phyloP scores from a whole-genome alignment of 352 stramenopile genomes.

The Phytophthora citricola region DNA sequence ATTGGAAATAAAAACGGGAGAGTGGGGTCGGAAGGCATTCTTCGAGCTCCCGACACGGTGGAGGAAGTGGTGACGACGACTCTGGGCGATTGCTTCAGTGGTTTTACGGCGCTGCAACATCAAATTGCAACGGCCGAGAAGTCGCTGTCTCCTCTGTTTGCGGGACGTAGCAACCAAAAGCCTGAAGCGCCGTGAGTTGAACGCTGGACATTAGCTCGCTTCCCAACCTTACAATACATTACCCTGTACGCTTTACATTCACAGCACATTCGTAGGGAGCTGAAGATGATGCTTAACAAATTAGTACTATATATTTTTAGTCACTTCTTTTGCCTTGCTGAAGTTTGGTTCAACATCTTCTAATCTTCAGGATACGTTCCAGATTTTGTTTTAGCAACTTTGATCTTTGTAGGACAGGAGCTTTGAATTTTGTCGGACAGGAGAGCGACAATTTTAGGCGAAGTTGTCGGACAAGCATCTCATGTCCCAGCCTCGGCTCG shows the following conservation, averaged over 20 bases:
- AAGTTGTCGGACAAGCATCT: background rate
- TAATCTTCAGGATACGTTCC: background rate
- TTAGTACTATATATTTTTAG: background rate
- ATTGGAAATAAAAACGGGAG: slow-evolving; percentile 1
- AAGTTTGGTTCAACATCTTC: slow-evolving; percentile 8
- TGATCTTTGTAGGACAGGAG: too few species aligned
- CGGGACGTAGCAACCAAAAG: slow-evolving; percentile 15
- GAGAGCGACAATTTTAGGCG: too few species aligned
- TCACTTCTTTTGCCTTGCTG: background rate
- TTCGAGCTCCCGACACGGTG: slow-evolving; percentile 33
- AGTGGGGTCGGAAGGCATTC: slow-evolving; percentile 22
- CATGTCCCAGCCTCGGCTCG: background rate
- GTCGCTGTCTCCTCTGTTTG: slow-evolving; percentile 27
- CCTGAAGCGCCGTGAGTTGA: background rate
- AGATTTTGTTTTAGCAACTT: background rate
- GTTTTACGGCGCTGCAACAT: slow-evolving; percentile 33
- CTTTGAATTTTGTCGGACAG: background rate
- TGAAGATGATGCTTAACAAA: background rate
- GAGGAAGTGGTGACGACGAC: slow-evolving; percentile 38
- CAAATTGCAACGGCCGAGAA: slow-evolving; percentile 35
- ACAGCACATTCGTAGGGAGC: background rate
- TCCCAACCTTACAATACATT: background rate
- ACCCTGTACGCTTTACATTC: background rate
- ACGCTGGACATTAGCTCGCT: background rate
- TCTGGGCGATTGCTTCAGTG: slow-evolving; percentile 33